Percentiles rank a stretch among this genome's conserved stretches.
Evolutionary conservation across 1,139 yeast genomes (phyloP).

Genomic region (Geotrichum cucujoidarum): DNA sequence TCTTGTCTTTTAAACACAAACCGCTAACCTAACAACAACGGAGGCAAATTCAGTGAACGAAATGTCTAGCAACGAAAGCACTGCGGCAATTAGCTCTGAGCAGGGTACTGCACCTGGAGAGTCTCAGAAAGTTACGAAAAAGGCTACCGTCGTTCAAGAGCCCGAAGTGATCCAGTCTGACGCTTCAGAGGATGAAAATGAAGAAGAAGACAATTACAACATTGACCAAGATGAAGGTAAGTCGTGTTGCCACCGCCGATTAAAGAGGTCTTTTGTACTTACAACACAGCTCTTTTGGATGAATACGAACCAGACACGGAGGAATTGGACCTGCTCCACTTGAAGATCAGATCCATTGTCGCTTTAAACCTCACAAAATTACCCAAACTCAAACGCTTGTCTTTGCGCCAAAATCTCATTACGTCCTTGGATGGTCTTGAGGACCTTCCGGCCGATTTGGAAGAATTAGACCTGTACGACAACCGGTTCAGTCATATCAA

Average conservation of each 20-base stretch:
- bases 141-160: slow-evolving; percentile 4
- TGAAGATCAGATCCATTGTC: slow-evolving; percentile 64
- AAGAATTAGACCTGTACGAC: slow-evolving; percentile 85
- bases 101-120: too few species aligned
- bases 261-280: background rate
- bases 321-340: slow-evolving; percentile 70
- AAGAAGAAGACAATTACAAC: slow-evolving; percentile 15
- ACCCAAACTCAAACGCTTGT: slow-evolving; percentile 37
- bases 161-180: slow-evolving; percentile 9
- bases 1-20: too few species aligned
- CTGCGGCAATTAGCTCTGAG: background rate
- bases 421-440: slow-evolving; percentile 69
- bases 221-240: slow-evolving; percentile 18
- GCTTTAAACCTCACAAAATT: slow-evolving; percentile 50
- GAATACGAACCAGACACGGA: slow-evolving; percentile 60
- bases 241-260: background rate
- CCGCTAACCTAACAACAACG: too few species aligned
- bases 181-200: slow-evolving; percentile 15
- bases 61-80: background rate
- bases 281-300: slow-evolving; percentile 40
- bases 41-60: background rate
- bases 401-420: slow-evolving; percentile 80
- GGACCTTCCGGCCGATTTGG: slow-evolving; percentile 53
- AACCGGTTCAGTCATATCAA: slow-evolving; percentile 82
- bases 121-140: too few species aligned